These are phyloP conservation scores for Euphorbia pulcherrima DNA, from an alignment of 345 rosid species.

Conservation along the genomic window DNA sequence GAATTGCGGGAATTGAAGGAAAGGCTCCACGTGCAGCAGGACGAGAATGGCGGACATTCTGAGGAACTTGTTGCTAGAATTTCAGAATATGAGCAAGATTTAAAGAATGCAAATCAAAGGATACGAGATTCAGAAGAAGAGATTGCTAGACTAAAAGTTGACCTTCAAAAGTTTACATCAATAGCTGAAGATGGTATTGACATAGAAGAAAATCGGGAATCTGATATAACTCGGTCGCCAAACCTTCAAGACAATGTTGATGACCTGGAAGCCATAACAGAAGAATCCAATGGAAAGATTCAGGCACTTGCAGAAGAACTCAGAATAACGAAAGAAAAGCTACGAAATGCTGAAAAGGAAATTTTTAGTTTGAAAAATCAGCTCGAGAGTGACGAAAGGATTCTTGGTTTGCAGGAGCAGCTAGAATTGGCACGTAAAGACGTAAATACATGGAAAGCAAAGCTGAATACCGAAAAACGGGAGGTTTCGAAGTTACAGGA, in stretches of 20 bases:
- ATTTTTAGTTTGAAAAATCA: conserved; percentile 36
- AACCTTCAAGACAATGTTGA: conserved; percentile 30
- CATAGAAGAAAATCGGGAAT: conserved; percentile 31
- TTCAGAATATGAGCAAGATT: conserved; percentile 41
- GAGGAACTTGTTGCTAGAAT: conserved; percentile 36
- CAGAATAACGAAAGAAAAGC: conserved; percentile 47
- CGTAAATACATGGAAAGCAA: conserved; percentile 19
- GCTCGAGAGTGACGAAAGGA: conserved; percentile 16
- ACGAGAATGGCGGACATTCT: conserved; percentile 31
- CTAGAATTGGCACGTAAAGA: conserved; percentile 29
- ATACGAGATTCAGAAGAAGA: conserved; percentile 58
- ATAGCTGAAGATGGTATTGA: conserved; percentile 20
- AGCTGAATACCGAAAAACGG: conserved; percentile 36
- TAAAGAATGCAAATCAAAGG: conserved; percentile 39
- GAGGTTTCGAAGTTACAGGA: conserved; percentile 45
- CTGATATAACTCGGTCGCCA: conserved; percentile 29
- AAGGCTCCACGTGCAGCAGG: conserved; percentile 26
- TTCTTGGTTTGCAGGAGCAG: conserved; percentile 24
- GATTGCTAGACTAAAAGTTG: conserved; percentile 40
- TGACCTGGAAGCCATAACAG: conserved; percentile 24
- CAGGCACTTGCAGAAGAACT: conserved; percentile 49
- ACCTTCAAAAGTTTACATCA: conserved; percentile 35
- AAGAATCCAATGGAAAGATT: conserved; percentile 25
- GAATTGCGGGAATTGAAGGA: conserved; percentile 31
- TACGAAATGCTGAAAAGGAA: conserved; percentile 52